phyloP scores from a whole-genome alignment of 345 rosid species.

The Ailanthus altissimus region DNA sequence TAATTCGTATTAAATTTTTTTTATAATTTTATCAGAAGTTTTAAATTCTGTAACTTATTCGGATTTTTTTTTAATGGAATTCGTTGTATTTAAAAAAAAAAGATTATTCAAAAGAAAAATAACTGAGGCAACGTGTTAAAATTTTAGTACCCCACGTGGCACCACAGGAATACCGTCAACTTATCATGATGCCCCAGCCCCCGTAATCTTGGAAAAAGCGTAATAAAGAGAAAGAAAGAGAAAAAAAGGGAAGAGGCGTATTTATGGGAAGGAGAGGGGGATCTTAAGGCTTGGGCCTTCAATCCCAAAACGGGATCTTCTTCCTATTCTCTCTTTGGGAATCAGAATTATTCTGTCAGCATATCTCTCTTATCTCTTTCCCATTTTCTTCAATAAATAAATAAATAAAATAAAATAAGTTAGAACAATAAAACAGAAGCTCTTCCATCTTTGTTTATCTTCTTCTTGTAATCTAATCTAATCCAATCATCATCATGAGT shows the following conservation, averaged over 20 bases:
- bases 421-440: neutral
- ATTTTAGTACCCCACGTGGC: neutral
- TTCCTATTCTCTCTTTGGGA: slow-evolving; percentile 11
- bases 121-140: neutral
- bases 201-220: neutral
- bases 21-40: too few species aligned
- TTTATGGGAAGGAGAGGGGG: neutral
- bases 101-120: neutral
- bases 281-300: neutral
- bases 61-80: too few species aligned
- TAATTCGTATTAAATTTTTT: too few species aligned
- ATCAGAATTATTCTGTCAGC: slow-evolving; percentile 24
- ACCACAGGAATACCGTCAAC: neutral
- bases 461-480: neutral
- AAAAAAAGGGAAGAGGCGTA: neutral
- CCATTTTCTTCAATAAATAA: neutral
- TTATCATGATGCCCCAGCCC: neutral
- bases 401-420: neutral
- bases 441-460: neutral
- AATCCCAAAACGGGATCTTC: neutral
- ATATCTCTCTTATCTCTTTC: slow-evolving; percentile 1
- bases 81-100: too few species aligned
- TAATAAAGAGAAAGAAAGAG: neutral
- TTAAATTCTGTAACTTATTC: too few species aligned
- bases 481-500: slow-evolving; percentile 22